Conservation (phyloP, 2,329 filamentous ascomycete genomes). For the Apiospora rasikravindrae region DNA sequence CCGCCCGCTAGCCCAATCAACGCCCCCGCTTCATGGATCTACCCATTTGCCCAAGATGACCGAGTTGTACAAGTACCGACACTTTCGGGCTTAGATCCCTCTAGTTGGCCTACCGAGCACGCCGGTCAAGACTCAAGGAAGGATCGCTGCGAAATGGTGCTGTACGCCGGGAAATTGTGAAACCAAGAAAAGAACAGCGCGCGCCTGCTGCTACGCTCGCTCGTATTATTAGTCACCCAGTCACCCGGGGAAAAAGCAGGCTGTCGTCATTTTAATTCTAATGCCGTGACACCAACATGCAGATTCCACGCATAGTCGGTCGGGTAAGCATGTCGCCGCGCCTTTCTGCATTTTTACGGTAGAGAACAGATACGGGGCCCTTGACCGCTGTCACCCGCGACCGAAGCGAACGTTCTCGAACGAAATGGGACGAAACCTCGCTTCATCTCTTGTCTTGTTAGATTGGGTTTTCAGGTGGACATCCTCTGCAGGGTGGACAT, state of each 20-base stretch:
- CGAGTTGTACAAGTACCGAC: not conserved
- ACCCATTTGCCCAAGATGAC: not conserved
- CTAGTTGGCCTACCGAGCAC: not conserved
- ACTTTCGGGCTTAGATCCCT: not conserved
- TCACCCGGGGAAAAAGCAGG: not conserved
- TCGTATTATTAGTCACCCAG: not conserved
- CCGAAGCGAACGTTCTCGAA: not conserved
- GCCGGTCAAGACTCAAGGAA: not conserved
- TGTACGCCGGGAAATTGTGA: constrained; percentile 7
- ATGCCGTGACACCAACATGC: not conserved
- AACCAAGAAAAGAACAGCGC: constrained; percentile 12
- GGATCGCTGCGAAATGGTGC: not conserved
- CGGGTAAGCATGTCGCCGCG: not conserved
- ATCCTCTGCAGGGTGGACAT: not conserved
- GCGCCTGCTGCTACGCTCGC: not conserved
- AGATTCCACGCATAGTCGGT: not conserved
- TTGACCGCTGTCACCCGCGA: not conserved
- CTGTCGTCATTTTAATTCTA: not conserved
- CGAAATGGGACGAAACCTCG: not conserved
- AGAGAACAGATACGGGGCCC: not conserved
- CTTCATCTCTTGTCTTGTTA: not conserved
- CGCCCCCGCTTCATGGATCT: not conserved
- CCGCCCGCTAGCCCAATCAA: not conserved
- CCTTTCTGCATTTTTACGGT: too few relatives aligned
- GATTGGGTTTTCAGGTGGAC: not conserved